Conservation (phyloP, 2,329 filamentous ascomycete species). For the Mollisiaceae sp. region DNA sequence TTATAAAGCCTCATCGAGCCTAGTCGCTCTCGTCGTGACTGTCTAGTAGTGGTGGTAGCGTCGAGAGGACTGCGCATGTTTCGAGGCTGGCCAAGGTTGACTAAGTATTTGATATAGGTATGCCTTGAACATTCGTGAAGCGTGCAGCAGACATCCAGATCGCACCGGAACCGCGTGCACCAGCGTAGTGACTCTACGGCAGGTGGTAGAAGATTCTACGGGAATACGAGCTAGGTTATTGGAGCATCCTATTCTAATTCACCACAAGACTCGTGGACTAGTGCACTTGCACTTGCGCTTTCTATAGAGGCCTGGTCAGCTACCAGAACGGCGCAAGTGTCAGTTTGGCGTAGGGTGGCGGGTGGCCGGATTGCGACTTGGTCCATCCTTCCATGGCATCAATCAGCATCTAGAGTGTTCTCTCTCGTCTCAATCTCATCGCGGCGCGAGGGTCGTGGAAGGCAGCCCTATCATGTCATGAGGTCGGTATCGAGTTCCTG, state of each 20-base stretch:
- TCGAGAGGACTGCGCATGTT: no score
- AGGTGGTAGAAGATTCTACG: background rate
- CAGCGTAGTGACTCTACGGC: no score
- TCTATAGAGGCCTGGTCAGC: background rate
- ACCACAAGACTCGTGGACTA: background rate
- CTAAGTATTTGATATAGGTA: background rate
- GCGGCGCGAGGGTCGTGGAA: background rate
- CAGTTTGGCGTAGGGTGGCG: background rate
- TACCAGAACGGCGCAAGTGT: background rate
- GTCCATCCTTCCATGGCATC: background rate
- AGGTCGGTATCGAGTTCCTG: background rate
- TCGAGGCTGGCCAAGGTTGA: slow-evolving; percentile 8
- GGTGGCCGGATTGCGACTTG: background rate
- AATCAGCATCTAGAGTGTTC: background rate
- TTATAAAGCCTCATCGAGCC: background rate
- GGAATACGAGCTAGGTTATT: background rate
- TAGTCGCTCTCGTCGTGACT: background rate
- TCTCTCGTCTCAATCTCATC: background rate
- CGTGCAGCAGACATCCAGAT: background rate
- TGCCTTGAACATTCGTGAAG: background rate
- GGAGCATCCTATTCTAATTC: background rate
- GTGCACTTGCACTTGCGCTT: background rate
- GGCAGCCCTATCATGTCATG: background rate
- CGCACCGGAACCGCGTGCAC: no score
- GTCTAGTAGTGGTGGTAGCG: no score